A percentile compares a stretch with the other conserved stretches of the same genome.
phyloP scores from a whole-genome alignment of 2,329 filamentous ascomycete genomes.

The Trichoderma pleuroti region DNA sequence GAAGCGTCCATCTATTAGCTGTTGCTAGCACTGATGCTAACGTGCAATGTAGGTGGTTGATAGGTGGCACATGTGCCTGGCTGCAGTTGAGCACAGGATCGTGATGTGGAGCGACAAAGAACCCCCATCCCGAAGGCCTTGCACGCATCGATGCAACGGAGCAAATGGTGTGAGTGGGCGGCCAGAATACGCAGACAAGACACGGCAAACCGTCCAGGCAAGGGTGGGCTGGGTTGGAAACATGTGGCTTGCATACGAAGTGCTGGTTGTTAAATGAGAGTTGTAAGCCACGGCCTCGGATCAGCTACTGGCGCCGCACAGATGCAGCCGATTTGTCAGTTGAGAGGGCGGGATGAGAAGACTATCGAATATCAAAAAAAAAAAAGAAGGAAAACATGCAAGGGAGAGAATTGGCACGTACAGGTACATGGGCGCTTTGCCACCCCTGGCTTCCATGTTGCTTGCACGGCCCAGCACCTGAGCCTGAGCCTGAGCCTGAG shows the following conservation, averaged over 20 bases:
- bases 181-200: background rate
- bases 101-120: conserved; percentile 11
- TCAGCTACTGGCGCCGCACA: conserved; percentile 5
- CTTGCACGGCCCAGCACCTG: background rate
- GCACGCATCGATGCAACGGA: background rate
- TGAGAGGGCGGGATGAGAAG: background rate
- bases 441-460: background rate
- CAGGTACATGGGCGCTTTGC: background rate
- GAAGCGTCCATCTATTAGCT: background rate
- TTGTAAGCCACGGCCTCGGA: background rate
- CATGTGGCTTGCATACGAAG: conserved; percentile 17
- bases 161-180: conserved; percentile 1
- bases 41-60: background rate
- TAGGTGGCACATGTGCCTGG: background rate
- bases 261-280: conserved; percentile 15
- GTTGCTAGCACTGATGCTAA: background rate
- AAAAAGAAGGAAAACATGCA: background rate
- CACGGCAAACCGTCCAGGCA: background rate
- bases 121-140: conserved; percentile 9
- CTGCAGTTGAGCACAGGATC: background rate
- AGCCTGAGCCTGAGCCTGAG: background rate
- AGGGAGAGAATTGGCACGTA: background rate
- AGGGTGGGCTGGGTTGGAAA: conserved; percentile 12
- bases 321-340: background rate
- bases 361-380: conserved; percentile 9